Conservation (phyloP, 495 filamentous ascomycete genomes). For the Cetradonia linearis region DNA sequence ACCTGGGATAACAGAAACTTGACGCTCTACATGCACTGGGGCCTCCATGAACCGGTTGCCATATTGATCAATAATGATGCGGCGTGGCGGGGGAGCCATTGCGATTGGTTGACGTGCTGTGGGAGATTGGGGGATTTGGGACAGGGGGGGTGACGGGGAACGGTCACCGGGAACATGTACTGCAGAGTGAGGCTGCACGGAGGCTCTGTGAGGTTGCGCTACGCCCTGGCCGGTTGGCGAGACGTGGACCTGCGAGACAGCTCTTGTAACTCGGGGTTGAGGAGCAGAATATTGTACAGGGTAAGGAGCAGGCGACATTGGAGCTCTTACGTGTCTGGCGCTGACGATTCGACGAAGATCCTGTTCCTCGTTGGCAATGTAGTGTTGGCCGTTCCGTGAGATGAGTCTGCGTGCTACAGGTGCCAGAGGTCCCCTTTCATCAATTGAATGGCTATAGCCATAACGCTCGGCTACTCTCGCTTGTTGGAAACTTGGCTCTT, state of each 20-base stretch:
- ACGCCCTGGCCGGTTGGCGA: constrained; percentile 42
- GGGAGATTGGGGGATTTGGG: constrained; percentile 35
- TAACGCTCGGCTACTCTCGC: constrained; percentile 15
- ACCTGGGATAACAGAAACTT: constrained; percentile 37
- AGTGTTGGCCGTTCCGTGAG: constrained; percentile 15
- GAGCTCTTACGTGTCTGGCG: constrained; percentile 34
- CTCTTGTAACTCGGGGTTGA: constrained; percentile 37
- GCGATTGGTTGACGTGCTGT: constrained; percentile 37
- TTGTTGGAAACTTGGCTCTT: constrained; percentile 12
- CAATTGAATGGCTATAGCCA: constrained; percentile 5
- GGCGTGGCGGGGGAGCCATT: constrained; percentile 48
- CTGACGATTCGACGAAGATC: constrained; percentile 54
- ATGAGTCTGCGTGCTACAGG: constrained; percentile 17
- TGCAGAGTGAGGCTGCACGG: constrained; percentile 33
- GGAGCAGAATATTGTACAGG: constrained; percentile 22
- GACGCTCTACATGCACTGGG: constrained; percentile 36
- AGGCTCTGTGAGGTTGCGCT: constrained; percentile 49
- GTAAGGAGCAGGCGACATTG: constrained; percentile 24
- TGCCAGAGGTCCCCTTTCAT: constrained; percentile 14
- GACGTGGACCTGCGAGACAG: constrained; percentile 50
- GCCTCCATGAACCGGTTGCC: constrained; percentile 61
- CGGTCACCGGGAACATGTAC: constrained; percentile 44
- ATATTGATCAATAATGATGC: constrained; percentile 60
- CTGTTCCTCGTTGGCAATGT: constrained; percentile 32
- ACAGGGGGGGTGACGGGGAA: constrained; percentile 45